Percentiles rank a stretch among this genome's conserved stretches.
These are phyloP conservation scores for Penicillium glabrum DNA, from an alignment of 2,329 filamentous ascomycete genomes.

Conservation along the genomic window DNA sequence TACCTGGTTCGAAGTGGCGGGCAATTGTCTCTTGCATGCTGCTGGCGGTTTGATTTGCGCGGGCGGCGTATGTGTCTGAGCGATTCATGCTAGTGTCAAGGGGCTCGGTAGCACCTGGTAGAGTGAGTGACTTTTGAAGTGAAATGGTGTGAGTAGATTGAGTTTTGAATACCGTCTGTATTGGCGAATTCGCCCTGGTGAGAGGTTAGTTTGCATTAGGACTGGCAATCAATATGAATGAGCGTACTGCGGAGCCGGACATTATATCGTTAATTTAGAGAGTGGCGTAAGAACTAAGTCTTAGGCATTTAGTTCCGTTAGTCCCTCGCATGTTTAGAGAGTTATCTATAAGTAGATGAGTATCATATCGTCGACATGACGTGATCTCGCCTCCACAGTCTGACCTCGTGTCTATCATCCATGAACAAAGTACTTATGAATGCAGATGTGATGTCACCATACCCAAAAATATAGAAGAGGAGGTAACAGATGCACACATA, in stretches of 20 bases:
- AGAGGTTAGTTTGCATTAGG: neutral
- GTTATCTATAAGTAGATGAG: neutral
- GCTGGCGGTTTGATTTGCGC: conserved; percentile 19
- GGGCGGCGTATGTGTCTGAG: conserved; percentile 11
- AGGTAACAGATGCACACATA: neutral
- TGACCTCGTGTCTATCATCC: neutral
- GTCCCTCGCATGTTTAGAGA: neutral
- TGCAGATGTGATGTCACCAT: neutral
- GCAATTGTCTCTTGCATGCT: conserved; percentile 16
- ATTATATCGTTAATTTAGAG: neutral
- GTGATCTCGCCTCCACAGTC: neutral
- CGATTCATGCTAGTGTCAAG: conserved; percentile 13
- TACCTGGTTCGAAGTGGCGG: conserved; percentile 23
- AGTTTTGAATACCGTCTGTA: neutral
- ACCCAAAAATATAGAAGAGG: neutral
- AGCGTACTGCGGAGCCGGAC: neutral
- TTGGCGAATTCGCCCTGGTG: neutral
- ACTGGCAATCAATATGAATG: neutral
- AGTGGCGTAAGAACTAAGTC: too few relatives aligned
- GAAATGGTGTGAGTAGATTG: neutral
- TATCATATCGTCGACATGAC: conserved; percentile 2
- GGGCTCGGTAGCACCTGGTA: conserved; percentile 18
- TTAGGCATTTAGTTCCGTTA: too few relatives aligned
- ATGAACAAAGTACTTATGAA: neutral
- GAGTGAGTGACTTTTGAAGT: neutral